phyloP scores from a whole-genome alignment of 345 rosid genomes.

The Firmiana major region DNA sequence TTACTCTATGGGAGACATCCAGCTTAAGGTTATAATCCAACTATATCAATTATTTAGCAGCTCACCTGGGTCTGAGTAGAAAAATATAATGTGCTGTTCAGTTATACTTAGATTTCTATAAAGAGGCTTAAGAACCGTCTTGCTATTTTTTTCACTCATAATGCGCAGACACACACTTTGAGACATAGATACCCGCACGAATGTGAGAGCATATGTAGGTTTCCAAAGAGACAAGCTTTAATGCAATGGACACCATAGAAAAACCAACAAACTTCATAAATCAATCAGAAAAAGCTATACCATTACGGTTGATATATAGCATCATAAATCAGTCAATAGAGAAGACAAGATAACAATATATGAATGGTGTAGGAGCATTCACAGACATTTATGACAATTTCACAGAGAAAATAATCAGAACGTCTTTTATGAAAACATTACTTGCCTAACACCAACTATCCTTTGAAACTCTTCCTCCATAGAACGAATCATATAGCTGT shows the following conservation, averaged over 20 bases:
- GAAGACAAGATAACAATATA: not conserved
- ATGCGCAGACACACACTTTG: not conserved
- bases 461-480: conserved; percentile 97
- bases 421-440: conserved; percentile 1
- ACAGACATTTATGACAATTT: not conserved
- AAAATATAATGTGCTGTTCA: no score
- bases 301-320: not conserved
- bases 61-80: no score
- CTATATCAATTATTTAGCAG: not conserved
- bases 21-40: not conserved
- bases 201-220: not conserved
- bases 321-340: not conserved
- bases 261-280: not conserved
- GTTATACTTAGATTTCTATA: no score
- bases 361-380: not conserved
- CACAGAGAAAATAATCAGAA: conserved; percentile 3
- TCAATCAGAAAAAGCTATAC: not conserved
- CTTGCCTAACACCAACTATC: conserved; percentile 94
- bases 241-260: not conserved
- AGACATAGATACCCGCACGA: not conserved
- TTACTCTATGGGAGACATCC: not conserved
- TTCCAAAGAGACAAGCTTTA: not conserved
- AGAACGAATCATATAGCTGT: conserved; percentile 93
- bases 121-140: no score
- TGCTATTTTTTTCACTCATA: no score